Base-by-base conservation (phyloP, 2,329 filamentous ascomycete species). In the Akanthomyces uredinophilus region DNA sequence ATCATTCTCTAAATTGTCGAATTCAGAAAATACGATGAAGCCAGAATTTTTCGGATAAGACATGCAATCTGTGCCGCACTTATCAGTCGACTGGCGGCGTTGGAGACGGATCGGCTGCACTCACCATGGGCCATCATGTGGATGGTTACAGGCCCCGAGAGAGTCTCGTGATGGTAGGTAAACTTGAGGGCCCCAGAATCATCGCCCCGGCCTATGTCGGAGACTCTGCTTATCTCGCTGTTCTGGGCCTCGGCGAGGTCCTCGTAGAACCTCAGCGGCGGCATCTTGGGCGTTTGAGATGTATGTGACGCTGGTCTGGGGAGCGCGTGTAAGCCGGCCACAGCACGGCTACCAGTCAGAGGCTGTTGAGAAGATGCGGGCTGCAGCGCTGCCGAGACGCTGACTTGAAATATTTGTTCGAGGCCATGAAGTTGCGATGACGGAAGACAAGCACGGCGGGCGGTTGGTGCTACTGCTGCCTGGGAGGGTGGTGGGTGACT, bases 101-200 rank as follows among this genome's bases (percentile, higher is more conserved):
- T 2, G 24, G 18, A 10, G 29, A 24, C 14, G 29, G 16, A 11
- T 37, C 44, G 18, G 18, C 14, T 35, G 27, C 20, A 10, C 53
- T 39, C 20, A 63, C 61, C 61, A 43, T 53, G 61, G 29, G 47
- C 32, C 41, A 63, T 59, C 61, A 63, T 52, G 7, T 58, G 61
- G 22, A 63, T 43, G 11, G 35, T 24, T 16, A 54, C 29, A 14
- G 53, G 54, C 11, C 27, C 41, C 1, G 32, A 8, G 5, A 61
- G 43, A 16, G 18, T 27, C 1, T 55, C 51, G 29, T 61, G 43
- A 2, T 20, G n/a, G 24, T 61, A 61, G 4, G 35, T 24, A 13
- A 61, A 61, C 4, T 46, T 55, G 13, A 61, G 10, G 10, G 41
- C 35, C 5, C 51, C 59, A 5, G 20, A 24, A 13, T 60, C 59